phyloP scores from a whole-genome alignment of 306 rosid genomes.

The Quercus ilex region DNA sequence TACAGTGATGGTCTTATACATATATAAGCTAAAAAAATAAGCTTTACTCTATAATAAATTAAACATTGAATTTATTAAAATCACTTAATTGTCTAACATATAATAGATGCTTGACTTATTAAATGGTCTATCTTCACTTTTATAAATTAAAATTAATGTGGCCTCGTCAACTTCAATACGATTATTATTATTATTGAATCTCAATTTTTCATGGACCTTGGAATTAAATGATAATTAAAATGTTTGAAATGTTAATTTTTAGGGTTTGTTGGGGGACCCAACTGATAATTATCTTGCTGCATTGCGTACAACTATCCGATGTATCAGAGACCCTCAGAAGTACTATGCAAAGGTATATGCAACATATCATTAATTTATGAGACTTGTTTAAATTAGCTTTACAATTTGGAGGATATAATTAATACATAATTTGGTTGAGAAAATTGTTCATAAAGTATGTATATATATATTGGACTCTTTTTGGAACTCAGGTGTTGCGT shows the following conservation, averaged over 20 bases:
- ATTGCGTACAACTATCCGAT: constrained; percentile 32
- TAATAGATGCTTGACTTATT: too few relatives aligned
- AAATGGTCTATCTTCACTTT: too few relatives aligned
- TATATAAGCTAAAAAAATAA: too few relatives aligned
- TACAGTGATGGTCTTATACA: too few relatives aligned
- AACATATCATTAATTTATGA: neutral
- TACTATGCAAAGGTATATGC: constrained; percentile 42
- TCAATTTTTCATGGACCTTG: too few relatives aligned
- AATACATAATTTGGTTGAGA: neutral
- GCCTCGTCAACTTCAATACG: too few relatives aligned
- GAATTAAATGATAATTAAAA: too few relatives aligned
- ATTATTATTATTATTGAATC: too few relatives aligned
- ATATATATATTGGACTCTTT: neutral
- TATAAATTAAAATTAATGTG: too few relatives aligned
- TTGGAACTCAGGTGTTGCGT: constrained; percentile 27
- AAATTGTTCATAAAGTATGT: neutral
- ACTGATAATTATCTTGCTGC: constrained; percentile 33
- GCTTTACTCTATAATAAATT: too few relatives aligned
- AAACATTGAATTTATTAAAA: too few relatives aligned
- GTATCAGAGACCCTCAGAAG: constrained; percentile 40
- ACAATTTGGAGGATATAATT: neutral
- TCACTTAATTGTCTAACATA: too few relatives aligned
- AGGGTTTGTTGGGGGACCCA: constrained; percentile 33
- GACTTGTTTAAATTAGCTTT: neutral
- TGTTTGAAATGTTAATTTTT: neutral